phyloP scores from a whole-genome alignment of 106 monocot genomes.

The Narthecium ossifragum region DNA sequence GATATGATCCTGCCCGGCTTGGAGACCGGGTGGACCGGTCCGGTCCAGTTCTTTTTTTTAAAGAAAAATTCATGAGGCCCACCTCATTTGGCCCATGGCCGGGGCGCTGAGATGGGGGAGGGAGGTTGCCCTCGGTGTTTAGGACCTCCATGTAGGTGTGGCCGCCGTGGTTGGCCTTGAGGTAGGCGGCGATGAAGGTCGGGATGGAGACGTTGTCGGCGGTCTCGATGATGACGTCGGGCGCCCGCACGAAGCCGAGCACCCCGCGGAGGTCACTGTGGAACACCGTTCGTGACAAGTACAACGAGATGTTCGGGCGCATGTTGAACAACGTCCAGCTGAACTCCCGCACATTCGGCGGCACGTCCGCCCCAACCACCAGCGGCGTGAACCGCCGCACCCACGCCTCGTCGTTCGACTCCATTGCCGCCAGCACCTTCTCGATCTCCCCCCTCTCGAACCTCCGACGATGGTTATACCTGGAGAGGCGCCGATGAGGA shows the following conservation, averaged over 20 bases:
- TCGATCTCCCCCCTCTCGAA: slow-evolving; percentile 72
- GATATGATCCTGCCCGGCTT: too few relatives aligned
- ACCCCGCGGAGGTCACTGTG: slow-evolving; percentile 70
- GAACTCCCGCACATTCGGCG: slow-evolving; percentile 84
- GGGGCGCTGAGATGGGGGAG: slow-evolving; percentile 96
- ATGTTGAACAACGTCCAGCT: slow-evolving; percentile 97
- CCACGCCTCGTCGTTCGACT: slow-evolving; percentile 92
- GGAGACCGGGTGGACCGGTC: too few relatives aligned
- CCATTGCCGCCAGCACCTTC: too few relatives aligned
- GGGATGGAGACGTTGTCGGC: slow-evolving; percentile 79
- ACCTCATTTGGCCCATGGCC: too few relatives aligned
- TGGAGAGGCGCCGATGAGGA: slow-evolving; percentile 89
- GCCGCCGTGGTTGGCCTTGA: slow-evolving; percentile 64
- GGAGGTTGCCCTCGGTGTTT: slow-evolving; percentile 81
- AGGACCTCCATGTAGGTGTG: slow-evolving; percentile 70
- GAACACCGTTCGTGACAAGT: slow-evolving; percentile 71
- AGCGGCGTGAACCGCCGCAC: slow-evolving; percentile 84
- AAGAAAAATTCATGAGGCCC: too few relatives aligned
- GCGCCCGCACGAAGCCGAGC: slow-evolving; percentile 51
- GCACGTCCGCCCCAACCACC: slow-evolving; percentile 93
- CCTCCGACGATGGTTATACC: slow-evolving; percentile 63
- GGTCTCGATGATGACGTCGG: slow-evolving; percentile 79
- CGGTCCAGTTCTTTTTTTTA: too few relatives aligned
- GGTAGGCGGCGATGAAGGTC: slow-evolving; percentile 52
- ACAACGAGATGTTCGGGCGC: slow-evolving; percentile 91